phyloP scores from a whole-genome alignment of 257 asterid genomes.

The Primulina eburnea region DNA sequence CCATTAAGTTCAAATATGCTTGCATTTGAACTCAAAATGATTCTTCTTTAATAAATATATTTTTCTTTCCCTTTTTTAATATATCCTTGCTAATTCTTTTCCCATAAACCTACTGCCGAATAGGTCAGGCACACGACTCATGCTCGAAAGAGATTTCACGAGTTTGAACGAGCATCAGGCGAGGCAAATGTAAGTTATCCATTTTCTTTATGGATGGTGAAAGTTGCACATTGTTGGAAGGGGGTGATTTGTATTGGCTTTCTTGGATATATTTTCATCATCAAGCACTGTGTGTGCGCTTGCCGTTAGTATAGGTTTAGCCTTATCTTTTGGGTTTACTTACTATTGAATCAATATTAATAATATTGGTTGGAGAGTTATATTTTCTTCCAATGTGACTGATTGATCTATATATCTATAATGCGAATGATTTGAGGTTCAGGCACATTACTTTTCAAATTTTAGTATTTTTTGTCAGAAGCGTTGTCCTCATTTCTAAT shows the following conservation, averaged over 20 bases:
- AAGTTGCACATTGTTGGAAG: slow-evolving; percentile 9
- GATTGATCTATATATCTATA: background rate
- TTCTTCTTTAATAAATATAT: no score
- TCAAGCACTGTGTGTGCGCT: background rate
- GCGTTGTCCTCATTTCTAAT: no score
- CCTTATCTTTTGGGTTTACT: background rate
- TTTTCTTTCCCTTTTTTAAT: no score
- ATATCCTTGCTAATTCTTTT: no score
- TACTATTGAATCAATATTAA: background rate
- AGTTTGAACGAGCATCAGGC: background rate
- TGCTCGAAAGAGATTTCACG: background rate
- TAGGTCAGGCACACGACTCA: background rate
- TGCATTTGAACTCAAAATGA: no score
- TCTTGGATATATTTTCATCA: background rate
- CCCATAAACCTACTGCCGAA: no score
- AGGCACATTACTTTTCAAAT: background rate
- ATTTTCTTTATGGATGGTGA: slow-evolving; percentile 23
- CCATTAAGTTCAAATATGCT: no score
- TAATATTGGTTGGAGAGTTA: background rate
- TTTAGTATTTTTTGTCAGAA: no score
- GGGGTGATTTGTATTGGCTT: background rate
- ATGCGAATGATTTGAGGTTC: background rate
- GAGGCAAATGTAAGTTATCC: background rate
- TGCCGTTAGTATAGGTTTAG: background rate
- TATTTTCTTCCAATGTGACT: background rate